Base-by-base conservation (phyloP, 2,329 filamentous ascomycete genomes). In the Ascocoryne sarcoides region DNA sequence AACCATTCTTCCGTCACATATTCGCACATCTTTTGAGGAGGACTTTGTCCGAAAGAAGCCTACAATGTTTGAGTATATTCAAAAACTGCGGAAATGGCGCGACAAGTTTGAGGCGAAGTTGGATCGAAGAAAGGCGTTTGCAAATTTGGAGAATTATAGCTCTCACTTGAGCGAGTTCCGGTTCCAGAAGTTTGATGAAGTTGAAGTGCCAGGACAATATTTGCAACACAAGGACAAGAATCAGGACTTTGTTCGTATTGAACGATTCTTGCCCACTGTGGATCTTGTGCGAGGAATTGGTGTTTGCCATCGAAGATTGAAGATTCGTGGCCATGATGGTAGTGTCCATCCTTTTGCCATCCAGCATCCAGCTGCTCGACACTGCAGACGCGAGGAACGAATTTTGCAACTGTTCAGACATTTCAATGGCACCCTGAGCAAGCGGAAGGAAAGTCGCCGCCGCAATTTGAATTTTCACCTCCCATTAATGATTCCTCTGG, bases 81-180 rank as follows among this genome's bases (percentile, higher is more conserved):
- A 95, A 62, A 96, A 95, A 62, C 70, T 98, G 38, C 83, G 92
- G 33, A 84, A 81, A 52, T 99, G 92, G 92, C 79, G 93, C 39
- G 92, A 95, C 65, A 92, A 95, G 60, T 95, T 98, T 53, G 92
- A 96, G 61, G 89, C 96, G 67, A 94, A 94, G 62, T 78, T 98
- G 36, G 92, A 99, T 60, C 82, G 89, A 15, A 77, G 92, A 37
- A 52, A 50, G 39, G 31, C 48, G 3, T 50, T 43, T 33, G 47
- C 53, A 32, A 48, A 59, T 28, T 71, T 99, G 8, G 92, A 98
- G 62, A 73, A 73, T 19, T 94, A 85, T 60, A 95, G 88, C 33
- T 84, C 87, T 35, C 85, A 94, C 57, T 75, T 99, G 32, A 95
- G 87, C 64, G 92, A 96, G 59, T 98, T 98, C 71, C 76, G 87